Evolutionary conservation across 1,284 basidiomycete species (phyloP).

Genomic region (Ustilago loliicola): DNA sequence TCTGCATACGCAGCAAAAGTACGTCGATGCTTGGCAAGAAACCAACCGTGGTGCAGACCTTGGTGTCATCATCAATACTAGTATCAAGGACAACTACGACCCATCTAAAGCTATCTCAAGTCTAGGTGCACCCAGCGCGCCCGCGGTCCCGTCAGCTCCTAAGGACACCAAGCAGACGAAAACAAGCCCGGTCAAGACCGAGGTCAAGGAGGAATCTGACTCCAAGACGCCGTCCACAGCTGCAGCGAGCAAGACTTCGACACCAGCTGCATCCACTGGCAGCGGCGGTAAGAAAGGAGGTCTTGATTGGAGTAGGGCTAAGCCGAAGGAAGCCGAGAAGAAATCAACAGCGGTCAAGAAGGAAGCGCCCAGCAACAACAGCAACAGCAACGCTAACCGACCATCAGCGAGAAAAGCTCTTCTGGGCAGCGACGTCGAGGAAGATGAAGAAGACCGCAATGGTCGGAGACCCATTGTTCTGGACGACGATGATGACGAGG

Average conservation of each 20-base stretch:
- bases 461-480: slow-evolving; percentile 17
- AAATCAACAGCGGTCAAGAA: slow-evolving; percentile 26
- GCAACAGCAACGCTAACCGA: slow-evolving; percentile 11
- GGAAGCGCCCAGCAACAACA: slow-evolving; percentile 14
- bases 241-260: slow-evolving; percentile 3
- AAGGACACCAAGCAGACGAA: slow-evolving; percentile 26
- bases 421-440: slow-evolving; percentile 53
- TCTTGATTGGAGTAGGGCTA: slow-evolving; percentile 50
- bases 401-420: slow-evolving; percentile 28
- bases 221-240: slow-evolving; percentile 19
- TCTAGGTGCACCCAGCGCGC: slow-evolving; percentile 30
- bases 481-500: slow-evolving; percentile 40
- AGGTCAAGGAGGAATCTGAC: slow-evolving; percentile 27
- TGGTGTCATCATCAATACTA: slow-evolving; percentile 41
- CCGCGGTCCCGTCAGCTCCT: slow-evolving; percentile 22
- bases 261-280: background rate
- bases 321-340: slow-evolving; percentile 31
- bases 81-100: slow-evolving; percentile 49
- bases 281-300: slow-evolving; percentile 23
- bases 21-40: slow-evolving; percentile 48
- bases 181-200: slow-evolving; percentile 6
- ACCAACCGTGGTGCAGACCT: slow-evolving; percentile 52
- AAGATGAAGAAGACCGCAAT: slow-evolving; percentile 33
- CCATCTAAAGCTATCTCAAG: slow-evolving; percentile 37
- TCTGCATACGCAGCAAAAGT: slow-evolving; percentile 49